Evolutionary conservation across 1,284 basidiomycete genomes (phyloP), one percentile per base, ranked within the genome.

Genomic region (Psilocybe mexicana): DNA sequence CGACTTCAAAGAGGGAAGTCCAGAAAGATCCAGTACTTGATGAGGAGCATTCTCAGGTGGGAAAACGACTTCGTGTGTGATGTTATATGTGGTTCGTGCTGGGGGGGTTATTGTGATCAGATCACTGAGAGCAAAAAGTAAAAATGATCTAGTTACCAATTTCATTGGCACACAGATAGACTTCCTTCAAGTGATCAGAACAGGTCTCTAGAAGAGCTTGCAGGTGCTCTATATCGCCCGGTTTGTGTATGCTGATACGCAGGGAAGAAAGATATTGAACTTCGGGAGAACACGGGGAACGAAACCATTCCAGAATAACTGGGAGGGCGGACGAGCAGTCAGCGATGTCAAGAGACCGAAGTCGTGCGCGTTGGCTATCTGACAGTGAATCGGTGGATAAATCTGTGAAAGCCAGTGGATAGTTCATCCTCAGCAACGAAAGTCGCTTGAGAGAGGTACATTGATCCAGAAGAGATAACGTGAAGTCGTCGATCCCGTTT

Each of bases 401-500:
- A 35, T 28, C 28, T 18, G 18, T 48, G n/a, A 11, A 14, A 8
- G 38, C 3, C 14, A 14, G 0, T 8, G 35, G 49, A 26, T 25
- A 40, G 23, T 24, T 12, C 36, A 43, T 33, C 18, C 26, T 18
- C 14, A 38, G 44, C 28, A 61, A 40, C 11, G 54, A 58, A 18
- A 63, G 43, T 6, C 40, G 35, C 43, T 54, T 51, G 11, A 63
- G 57, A 11, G 52, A 44, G 4, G 54, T 14, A 33, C 48, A 57
- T 10, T 28, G 14, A 33, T 55, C 43, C 5, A 63, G 53, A 2
- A 51, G 8, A 4, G 43, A 30, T 25, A 63, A 30, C 5, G 62
- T 59, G 43, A 63, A 59, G 8, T 35, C 33, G 6, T 57, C 53
- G 18, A 63, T 52, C 6, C 45, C 54, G 14, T 44, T 43, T n/a